These are phyloP conservation scores for Domatiomyces globalis DNA, from an alignment of 2,329 filamentous ascomycete genomes.

Conservation along the genomic window DNA sequence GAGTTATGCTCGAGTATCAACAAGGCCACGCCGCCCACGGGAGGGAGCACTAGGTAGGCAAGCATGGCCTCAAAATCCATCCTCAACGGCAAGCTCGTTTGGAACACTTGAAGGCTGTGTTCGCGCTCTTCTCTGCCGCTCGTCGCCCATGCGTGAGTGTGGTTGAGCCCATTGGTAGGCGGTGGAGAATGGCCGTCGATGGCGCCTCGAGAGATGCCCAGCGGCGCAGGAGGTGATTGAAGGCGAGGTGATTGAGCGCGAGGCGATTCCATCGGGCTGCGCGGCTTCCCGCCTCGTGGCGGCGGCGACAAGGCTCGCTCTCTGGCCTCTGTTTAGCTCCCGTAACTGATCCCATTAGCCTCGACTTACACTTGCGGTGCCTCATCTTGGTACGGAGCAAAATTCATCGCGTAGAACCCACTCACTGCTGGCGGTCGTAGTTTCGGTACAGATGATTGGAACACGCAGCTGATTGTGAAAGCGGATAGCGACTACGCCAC, in stretches of 20 bases:
- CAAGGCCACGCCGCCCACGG: constrained; percentile 69
- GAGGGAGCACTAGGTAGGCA: constrained; percentile 75
- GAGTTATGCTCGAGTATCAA: constrained; percentile 84
- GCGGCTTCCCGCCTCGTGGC: constrained; percentile 21
- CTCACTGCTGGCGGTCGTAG: too few relatives aligned
- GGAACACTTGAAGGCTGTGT: constrained; percentile 62
- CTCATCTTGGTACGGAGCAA: constrained; percentile 91
- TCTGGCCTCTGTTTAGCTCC: constrained; percentile 22
- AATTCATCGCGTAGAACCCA: constrained; percentile 55
- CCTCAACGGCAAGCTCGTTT: constrained; percentile 74
- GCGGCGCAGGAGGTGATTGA: constrained; percentile 30
- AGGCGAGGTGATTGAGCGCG: constrained; percentile 38
- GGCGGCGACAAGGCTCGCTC: constrained; percentile 66
- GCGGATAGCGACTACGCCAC: too few relatives aligned
- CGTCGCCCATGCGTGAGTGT: constrained; percentile 20
- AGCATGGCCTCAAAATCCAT: constrained; percentile 83
- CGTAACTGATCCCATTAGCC: neutral
- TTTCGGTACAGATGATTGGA: too few relatives aligned
- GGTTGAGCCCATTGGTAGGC: constrained; percentile 22
- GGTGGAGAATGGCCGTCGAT: constrained; percentile 28
- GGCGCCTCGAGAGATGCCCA: constrained; percentile 27
- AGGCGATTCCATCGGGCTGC: constrained; percentile 37
- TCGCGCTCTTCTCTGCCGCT: constrained; percentile 32
- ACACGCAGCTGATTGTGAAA: too few relatives aligned
- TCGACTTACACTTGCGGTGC: constrained; percentile 51